phyloP scores from a whole-genome alignment of 2,329 filamentous ascomycete species.

The Sporothrix curviconia region DNA sequence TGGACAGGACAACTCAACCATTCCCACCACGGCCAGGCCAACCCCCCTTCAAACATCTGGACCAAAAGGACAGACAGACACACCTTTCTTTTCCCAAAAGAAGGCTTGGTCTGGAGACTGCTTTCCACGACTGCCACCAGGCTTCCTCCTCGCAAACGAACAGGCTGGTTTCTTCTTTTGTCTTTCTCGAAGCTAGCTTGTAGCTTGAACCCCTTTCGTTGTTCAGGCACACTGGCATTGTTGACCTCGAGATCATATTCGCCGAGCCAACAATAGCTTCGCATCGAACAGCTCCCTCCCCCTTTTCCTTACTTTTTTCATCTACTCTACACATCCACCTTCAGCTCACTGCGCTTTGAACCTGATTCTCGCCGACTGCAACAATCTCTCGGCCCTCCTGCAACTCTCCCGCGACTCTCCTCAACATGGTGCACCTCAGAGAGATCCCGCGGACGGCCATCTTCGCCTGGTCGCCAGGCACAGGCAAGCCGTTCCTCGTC shows the following conservation, averaged over 20 bases:
- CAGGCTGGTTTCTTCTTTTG: background rate
- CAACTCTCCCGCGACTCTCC: too few relatives aligned
- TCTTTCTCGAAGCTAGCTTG: background rate
- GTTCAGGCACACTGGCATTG: background rate
- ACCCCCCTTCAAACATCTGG: background rate
- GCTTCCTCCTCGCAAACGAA: background rate
- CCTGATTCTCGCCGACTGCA: too few relatives aligned
- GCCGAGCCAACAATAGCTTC: too few relatives aligned
- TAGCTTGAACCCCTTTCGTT: background rate
- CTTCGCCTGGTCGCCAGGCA: slow-evolving; percentile 90
- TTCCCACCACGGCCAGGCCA: slow-evolving; percentile 7
- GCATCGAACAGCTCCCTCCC: background rate
- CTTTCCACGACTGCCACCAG: background rate
- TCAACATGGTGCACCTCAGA: slow-evolving; percentile 82
- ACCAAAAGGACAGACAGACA: slow-evolving; percentile 16
- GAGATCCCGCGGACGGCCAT: slow-evolving; percentile 95
- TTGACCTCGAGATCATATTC: background rate
- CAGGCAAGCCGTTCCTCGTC: slow-evolving; percentile 72
- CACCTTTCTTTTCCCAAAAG: slow-evolving; percentile 4
- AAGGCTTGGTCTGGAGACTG: background rate
- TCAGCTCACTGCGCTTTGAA: too few relatives aligned
- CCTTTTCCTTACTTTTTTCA: background rate
- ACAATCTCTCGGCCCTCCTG: too few relatives aligned
- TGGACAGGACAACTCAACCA: slow-evolving; percentile 17
- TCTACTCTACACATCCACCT: background rate